Evolutionary conservation across 2,329 filamentous ascomycete genomes (phyloP).

Genomic region (Neofusicoccum cordaticola): DNA sequence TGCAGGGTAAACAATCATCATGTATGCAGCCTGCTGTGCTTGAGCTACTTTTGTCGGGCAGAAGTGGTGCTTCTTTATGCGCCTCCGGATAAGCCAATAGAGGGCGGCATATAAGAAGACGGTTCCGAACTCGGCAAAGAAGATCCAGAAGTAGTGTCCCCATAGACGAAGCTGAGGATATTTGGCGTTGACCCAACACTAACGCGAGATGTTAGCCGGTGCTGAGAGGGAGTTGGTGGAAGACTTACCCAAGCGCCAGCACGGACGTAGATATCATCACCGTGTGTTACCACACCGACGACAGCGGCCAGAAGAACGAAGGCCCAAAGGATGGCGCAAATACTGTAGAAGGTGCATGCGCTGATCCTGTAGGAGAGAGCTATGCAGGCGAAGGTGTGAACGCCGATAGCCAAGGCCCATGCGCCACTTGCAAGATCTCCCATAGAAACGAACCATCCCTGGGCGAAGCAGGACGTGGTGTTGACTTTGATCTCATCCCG

Average conservation of each 20-base stretch:
- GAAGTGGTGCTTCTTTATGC: slow-evolving; percentile 38
- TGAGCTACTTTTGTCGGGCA: slow-evolving; percentile 35
- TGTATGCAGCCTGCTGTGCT: slow-evolving; percentile 46
- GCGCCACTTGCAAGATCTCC: slow-evolving; percentile 65
- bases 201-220: background rate
- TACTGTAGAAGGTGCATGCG: slow-evolving; percentile 49
- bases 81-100: slow-evolving; percentile 38
- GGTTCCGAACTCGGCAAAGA: slow-evolving; percentile 52
- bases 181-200: slow-evolving; percentile 63
- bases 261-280: slow-evolving; percentile 56
- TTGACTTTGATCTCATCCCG: slow-evolving; percentile 54
- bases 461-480: slow-evolving; percentile 57
- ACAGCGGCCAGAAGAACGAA: slow-evolving; percentile 59
- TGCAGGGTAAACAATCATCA: slow-evolving; percentile 65
- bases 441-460: slow-evolving; percentile 67
- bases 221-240: background rate
- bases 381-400: slow-evolving; percentile 65
- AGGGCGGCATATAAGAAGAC: slow-evolving; percentile 50
- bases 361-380: slow-evolving; percentile 55
- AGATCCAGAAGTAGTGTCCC: slow-evolving; percentile 66
- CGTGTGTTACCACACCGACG: slow-evolving; percentile 48
- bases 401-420: slow-evolving; percentile 64
- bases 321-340: slow-evolving; percentile 54
- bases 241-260: slow-evolving; percentile 57
- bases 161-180: slow-evolving; percentile 56